phyloP scores from a whole-genome alignment of 441 rosid species.

The Codiaeum variegatum region DNA sequence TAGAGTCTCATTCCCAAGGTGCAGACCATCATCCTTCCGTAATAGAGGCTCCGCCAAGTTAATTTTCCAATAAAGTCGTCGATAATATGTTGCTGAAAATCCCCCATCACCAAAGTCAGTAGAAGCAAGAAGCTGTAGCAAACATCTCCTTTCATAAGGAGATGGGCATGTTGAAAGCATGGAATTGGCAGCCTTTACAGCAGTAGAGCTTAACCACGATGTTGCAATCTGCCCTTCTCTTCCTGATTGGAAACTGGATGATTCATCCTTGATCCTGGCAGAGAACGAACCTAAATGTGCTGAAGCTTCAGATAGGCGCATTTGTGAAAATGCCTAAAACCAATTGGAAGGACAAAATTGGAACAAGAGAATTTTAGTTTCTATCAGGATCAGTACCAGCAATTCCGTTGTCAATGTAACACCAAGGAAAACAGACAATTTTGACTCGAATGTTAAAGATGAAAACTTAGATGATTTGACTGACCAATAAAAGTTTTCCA shows the following conservation, averaged over 20 bases:
- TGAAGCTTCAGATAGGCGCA: slow-evolving; percentile 96
- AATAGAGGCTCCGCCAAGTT: slow-evolving; percentile 91
- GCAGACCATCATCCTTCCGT: slow-evolving; percentile 61
- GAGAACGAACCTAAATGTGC: slow-evolving; percentile 97
- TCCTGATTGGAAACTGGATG: slow-evolving; percentile 47
- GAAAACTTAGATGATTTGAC: not conserved
- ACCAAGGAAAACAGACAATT: not conserved
- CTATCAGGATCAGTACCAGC: slow-evolving; percentile 5
- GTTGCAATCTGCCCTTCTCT: slow-evolving; percentile 68
- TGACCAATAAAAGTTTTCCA: not conserved
- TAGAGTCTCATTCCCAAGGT: slow-evolving; percentile 78
- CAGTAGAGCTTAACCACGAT: slow-evolving; percentile 86
- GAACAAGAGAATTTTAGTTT: not conserved
- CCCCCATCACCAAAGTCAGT: slow-evolving; percentile 97
- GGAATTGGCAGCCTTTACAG: slow-evolving; percentile 92
- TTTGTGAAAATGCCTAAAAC: slow-evolving; percentile 91
- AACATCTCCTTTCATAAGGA: slow-evolving; percentile 95
- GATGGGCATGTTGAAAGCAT: slow-evolving; percentile 89
- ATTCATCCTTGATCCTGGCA: slow-evolving; percentile 82
- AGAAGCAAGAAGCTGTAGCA: slow-evolving; percentile 86
- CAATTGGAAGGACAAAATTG: not conserved
- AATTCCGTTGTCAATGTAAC: not conserved
- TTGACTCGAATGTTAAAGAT: not conserved
- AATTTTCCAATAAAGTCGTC: slow-evolving; percentile 88
- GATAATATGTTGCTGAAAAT: slow-evolving; percentile 66